Base-by-base conservation (phyloP, 352 stramenopile genomes). In the Phytophthora hybrid region DNA sequence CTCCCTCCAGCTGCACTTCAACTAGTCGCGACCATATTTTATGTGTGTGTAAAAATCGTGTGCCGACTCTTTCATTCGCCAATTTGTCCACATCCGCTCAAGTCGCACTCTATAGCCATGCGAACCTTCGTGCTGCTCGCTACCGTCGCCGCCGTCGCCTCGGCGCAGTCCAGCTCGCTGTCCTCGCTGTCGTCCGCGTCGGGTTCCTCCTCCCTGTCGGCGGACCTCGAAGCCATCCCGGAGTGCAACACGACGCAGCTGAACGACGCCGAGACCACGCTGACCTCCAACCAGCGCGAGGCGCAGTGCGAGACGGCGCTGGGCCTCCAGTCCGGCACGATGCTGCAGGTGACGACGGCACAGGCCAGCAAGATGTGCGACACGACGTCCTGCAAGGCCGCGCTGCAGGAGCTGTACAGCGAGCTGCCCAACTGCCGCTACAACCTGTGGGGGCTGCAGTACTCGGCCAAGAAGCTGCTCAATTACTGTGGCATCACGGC, bases 361-460 rank as follows among this genome's bases (percentile, higher is more conserved):
- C 55, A 90, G 49, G 78, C 74, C 19, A 74, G 64, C 37, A 52
- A 77, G 10, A 80, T 93, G 13, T 91, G 85, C 62, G 76, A 76
- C 32, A 74, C 77, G 19, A 34, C 76, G 21, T 74, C 82, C 11
- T 94, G 87, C 65, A 83, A 54, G 21, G 71, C 74, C 2, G 84
- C 85, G 64, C 80, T 93, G n/a, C 71, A 88, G 64, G 59, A 77
- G 34, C 75, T 94, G 21, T 92, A 93, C 80, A 79, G 79, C 56
- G 66, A 49, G 57, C 67, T 94, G 62, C 85, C 87, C 8, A 72
- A 90, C 54, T 94, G 87, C 70, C 79, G 76, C 29, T 92, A 85
- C 75, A 51, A 83, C 26, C 74, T 85, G 67, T 88, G 77, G 82
- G 77, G 74, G 0, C 70, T 91, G 59, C 77, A 86, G 63, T 78